A percentile compares a stretch with the other conserved stretches of the same genome.
Evolutionary conservation across 2,329 filamentous ascomycete genomes (phyloP).

Genomic region (Venturia pyrina): DNA sequence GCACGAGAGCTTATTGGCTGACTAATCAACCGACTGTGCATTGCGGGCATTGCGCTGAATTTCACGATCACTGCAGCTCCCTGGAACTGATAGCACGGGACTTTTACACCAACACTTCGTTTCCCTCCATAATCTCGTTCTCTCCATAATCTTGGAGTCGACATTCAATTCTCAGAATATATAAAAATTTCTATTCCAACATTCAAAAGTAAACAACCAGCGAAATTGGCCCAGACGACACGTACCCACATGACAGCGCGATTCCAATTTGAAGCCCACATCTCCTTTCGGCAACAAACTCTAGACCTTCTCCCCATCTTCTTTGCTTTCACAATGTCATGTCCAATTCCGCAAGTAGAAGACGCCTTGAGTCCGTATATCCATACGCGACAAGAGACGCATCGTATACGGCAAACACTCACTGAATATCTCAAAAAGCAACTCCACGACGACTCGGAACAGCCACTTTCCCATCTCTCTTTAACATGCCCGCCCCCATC

Average conservation of each 20-base stretch:
- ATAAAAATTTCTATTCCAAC: no score
- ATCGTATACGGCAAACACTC: constrained; percentile 25
- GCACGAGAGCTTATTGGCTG: no score
- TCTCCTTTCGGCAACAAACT: not conserved
- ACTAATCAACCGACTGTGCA: no score
- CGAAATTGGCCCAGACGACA: not conserved
- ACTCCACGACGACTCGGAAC: constrained; percentile 15
- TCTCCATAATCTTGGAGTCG: no score
- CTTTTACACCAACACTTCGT: no score
- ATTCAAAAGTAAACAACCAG: no score
- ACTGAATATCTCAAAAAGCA: constrained; percentile 15
- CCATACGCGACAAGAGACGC: constrained; percentile 26
- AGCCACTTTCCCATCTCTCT: constrained; percentile 22
- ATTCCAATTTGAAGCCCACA: not conserved
- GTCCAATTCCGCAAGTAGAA: constrained; percentile 28
- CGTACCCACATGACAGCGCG: not conserved
- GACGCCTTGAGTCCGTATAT: constrained; percentile 26
- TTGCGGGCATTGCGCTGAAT: no score
- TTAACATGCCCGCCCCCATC: constrained; percentile 21
- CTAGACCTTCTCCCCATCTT: not conserved
- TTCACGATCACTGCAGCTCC: no score
- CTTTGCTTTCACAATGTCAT: constrained; percentile 14
- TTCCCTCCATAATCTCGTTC: no score
- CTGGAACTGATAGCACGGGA: no score
- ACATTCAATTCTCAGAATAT: no score